Conservation (phyloP, 805 yeast genomes). For the Torulaspora microellipsoides region DNA sequence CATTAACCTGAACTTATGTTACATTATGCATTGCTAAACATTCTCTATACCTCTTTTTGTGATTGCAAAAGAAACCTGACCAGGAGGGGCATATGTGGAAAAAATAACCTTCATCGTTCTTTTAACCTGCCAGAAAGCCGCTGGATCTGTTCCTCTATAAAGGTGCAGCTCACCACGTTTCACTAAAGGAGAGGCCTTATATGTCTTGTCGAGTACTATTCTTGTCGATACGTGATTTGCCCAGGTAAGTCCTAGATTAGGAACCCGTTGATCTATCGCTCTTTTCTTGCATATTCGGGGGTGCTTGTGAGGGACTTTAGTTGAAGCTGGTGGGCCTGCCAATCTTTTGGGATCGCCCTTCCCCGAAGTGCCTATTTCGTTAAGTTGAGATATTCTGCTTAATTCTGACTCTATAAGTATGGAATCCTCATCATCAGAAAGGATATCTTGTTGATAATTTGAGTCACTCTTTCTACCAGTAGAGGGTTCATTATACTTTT, state of each 20-base stretch:
- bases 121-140: conserved; percentile 30
- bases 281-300: conserved; percentile 23
- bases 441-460: conserved; percentile 12
- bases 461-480: neutral
- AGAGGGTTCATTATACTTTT: conserved; percentile 17
- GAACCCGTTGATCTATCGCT: conserved; percentile 37
- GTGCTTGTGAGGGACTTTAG: no score
- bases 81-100: conserved; percentile 34
- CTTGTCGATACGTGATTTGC: conserved; percentile 48
- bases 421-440: conserved; percentile 32
- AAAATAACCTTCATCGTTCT: conserved; percentile 40
- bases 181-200: conserved; percentile 37
- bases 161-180: conserved; percentile 29
- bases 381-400: neutral
- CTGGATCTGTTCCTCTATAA: conserved; percentile 33
- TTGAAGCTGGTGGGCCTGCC: no score
- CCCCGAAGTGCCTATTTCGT: no score
- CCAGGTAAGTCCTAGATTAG: conserved; percentile 56
- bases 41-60: conserved; percentile 27
- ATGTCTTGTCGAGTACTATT: conserved; percentile 42
- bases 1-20: no score
- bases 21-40: neutral
- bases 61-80: conserved; percentile 23
- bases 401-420: conserved; percentile 23
- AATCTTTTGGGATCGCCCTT: no score